phyloP scores from a whole-genome alignment of 768 basidiomycete genomes.

The Serpula lacrymans region DNA sequence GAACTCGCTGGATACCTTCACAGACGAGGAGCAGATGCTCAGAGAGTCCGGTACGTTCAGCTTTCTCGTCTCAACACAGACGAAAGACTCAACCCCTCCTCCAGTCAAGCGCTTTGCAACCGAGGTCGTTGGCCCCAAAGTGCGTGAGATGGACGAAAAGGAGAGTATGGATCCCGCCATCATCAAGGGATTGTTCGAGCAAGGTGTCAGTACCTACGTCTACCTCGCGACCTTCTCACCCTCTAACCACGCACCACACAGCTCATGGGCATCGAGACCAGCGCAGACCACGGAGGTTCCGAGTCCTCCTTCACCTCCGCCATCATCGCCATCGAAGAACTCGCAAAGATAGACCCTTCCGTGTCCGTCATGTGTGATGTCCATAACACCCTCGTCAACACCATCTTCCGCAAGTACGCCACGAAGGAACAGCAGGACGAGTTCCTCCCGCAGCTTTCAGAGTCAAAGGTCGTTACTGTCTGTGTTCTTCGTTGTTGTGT shows the following conservation, averaged over 20 bases:
- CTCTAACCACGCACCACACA: conserved; percentile 24
- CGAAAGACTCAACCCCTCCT: no score
- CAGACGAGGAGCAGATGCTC: conserved; percentile 93
- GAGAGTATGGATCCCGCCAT: conserved; percentile 89
- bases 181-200: conserved; percentile 88
- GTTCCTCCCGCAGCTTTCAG: conserved; percentile 81
- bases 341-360: conserved; percentile 93
- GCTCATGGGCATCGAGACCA: conserved; percentile 98
- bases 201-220: conserved; percentile 63
- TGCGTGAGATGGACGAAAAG: conserved; percentile 97
- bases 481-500: conserved; percentile 2
- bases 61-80: conserved; percentile 2
- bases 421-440: conserved; percentile 81
- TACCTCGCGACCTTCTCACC: neutral
- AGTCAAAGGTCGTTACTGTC: conserved; percentile 56
- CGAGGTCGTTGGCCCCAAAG: conserved; percentile 88
- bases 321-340: conserved; percentile 95
- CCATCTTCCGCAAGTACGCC: conserved; percentile 84
- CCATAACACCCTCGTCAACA: conserved; percentile 98
- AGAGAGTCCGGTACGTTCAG: conserved; percentile 74
- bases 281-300: conserved; percentile 77
- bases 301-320: conserved; percentile 93
- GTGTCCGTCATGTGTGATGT: conserved; percentile 98
- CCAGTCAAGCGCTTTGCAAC: conserved; percentile 83
- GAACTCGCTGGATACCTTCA: conserved; percentile 76